These are phyloP conservation scores for Malus hybrid DNA, from an alignment of 331 rosid genomes.

Conservation along the genomic window DNA sequence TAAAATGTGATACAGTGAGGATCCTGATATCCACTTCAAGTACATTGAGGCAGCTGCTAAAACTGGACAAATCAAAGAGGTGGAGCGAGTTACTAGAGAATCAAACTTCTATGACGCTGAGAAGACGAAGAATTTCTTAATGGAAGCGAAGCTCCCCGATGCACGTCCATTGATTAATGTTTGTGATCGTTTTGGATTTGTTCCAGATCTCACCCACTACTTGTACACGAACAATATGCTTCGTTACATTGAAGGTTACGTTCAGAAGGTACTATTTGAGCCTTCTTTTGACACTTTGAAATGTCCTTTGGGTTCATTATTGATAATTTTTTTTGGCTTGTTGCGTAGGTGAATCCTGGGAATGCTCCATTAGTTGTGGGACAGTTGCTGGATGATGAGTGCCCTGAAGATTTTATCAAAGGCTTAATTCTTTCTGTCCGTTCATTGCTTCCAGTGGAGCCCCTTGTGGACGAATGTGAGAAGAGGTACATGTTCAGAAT, in stretches of 20 bases:
- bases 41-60: conserved; percentile 98
- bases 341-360: conserved; percentile 84
- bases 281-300: background rate
- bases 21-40: conserved; percentile 99
- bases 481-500: conserved; percentile 50
- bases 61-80: conserved; percentile 99
- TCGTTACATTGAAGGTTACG: conserved; percentile 99
- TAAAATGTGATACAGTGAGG: conserved; percentile 70
- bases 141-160: conserved; percentile 99
- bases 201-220: conserved; percentile 96
- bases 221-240: conserved; percentile 96
- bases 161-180: conserved; percentile 98
- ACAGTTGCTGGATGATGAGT: conserved; percentile 95
- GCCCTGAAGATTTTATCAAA: conserved; percentile 97
- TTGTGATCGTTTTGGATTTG: conserved; percentile 97
- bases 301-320: background rate
- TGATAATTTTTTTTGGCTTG: background rate
- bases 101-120: conserved; percentile 93
- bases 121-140: conserved; percentile 90
- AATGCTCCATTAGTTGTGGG: conserved; percentile 99
- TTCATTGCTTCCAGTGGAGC: conserved; percentile 95
- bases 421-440: conserved; percentile 98
- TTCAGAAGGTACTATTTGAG: conserved; percentile 70
- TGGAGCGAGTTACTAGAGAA: conserved; percentile 97
- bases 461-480: conserved; percentile 96